Evolutionary conservation across 2,329 filamentous ascomycete species (phyloP), one percentile per base, ranked within the genome.

Genomic region (Diaporthe helianthi): DNA sequence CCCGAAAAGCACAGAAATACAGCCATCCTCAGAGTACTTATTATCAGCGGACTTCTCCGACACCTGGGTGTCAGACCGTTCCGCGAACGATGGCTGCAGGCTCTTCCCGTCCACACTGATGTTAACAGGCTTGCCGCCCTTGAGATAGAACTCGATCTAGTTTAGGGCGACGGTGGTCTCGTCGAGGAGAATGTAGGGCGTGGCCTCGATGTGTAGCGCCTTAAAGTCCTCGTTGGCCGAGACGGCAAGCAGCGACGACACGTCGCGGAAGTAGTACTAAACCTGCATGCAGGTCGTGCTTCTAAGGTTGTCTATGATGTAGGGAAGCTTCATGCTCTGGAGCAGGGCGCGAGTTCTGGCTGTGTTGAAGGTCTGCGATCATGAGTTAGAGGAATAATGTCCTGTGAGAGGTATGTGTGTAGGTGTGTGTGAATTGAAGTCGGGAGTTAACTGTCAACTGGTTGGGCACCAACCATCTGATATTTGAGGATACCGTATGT

Each of bases 271-370:
- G 29, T 53, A 53, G 26, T 53, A 22, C 51, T 33, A 19, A 19
- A 54, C 52, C 29, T 64, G 46, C n/a, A 64, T 64, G 46, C n/a
- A 64, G 46, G 31, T 52, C 60, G 22, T 51, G 44, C 12, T 64
- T n/a, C n/a, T n/a, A n/a, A n/a, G n/a, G n/a, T n/a, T 31, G 60
- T 51, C n/a, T 52, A 64, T 29, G n/a, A 4, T 10, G 47, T 64
- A 64, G 17, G 46, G 46, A 19, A 41, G 60, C 47, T 51, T 41
- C 60, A 51, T 51, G 31, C 60, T 64, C 29, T 36, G 4, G 7
- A 64, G 29, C 8, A 64, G 36, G 46, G n/a, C 46, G 12, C 31
- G 44, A 29, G 60, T 64, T 19, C 60, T 64, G 29, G 44, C n/a
- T 38, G 41, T 64, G 46, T 49, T 49, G 29, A 51, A 64, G 12